Conservation (phyloP, 1,139 yeast species). For the Pichia sp. region DNA sequence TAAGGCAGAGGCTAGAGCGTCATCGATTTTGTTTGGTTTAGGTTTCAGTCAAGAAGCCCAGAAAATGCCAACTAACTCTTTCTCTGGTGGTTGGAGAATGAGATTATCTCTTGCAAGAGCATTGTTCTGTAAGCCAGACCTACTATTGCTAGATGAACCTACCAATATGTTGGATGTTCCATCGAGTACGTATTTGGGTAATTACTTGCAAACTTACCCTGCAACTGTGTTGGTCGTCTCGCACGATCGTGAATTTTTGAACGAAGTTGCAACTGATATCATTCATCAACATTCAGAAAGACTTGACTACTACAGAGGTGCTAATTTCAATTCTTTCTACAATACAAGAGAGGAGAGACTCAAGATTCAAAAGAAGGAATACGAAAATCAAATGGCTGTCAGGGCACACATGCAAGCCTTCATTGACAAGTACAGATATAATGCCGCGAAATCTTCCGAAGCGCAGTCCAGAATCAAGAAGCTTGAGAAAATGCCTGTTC, state of each 20-base stretch:
- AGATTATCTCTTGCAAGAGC: slow-evolving; percentile 97
- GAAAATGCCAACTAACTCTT: slow-evolving; percentile 71
- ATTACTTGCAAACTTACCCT: slow-evolving; percentile 82
- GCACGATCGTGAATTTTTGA: slow-evolving; percentile 93
- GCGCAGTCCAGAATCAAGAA: slow-evolving; percentile 98
- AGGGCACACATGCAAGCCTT: slow-evolving; percentile 89
- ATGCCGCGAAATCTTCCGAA: slow-evolving; percentile 95
- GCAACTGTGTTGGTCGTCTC: slow-evolving; percentile 93
- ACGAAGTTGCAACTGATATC: slow-evolving; percentile 97
- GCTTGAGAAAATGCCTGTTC: slow-evolving; percentile 83
- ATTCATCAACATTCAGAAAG: slow-evolving; percentile 97
- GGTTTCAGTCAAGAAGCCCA: slow-evolving; percentile 93
- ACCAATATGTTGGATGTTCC: slow-evolving; percentile 99
- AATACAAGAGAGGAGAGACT: slow-evolving; percentile 93
- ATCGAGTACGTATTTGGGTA: slow-evolving; percentile 86
- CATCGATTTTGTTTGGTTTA: slow-evolving; percentile 85
- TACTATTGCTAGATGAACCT: slow-evolving; percentile 91
- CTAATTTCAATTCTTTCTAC: slow-evolving; percentile 88
- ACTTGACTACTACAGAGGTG: slow-evolving; percentile 90
- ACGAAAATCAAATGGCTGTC: slow-evolving; percentile 94
- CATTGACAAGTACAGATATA: slow-evolving; percentile 93
- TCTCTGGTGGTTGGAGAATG: slow-evolving; percentile 99
- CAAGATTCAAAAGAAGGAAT: slow-evolving; percentile 88
- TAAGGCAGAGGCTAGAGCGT: slow-evolving; percentile 96
- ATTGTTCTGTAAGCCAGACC: slow-evolving; percentile 92